These are phyloP conservation scores for Phaeoacremonium minimum DNA, from an alignment of 2,329 filamentous ascomycete species.

Conservation along the genomic window DNA sequence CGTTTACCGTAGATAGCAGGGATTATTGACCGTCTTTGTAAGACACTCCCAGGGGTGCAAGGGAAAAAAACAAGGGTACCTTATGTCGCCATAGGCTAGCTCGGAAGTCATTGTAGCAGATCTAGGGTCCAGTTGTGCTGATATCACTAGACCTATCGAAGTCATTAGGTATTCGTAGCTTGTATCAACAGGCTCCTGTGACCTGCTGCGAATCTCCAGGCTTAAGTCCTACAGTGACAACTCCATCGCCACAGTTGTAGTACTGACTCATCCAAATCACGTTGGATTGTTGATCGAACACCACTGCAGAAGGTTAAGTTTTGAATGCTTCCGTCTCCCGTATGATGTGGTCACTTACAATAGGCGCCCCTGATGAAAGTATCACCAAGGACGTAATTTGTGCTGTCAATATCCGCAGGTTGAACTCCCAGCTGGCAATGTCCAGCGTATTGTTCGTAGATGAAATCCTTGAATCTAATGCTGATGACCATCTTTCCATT, in stretches of 20 bases:
- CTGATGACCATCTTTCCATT: constrained; percentile 32
- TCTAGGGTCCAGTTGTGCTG: too few relatives aligned
- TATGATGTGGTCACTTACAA: constrained; percentile 16
- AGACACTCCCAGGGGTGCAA: too few relatives aligned
- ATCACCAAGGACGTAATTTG: constrained; percentile 29
- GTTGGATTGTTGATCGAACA: constrained; percentile 31
- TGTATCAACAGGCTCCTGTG: constrained; percentile 22
- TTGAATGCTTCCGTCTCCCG: not conserved
- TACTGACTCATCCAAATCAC: constrained; percentile 32
- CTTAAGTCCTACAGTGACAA: constrained; percentile 25
- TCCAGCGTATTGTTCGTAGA: constrained; percentile 24
- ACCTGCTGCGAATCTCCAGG: constrained; percentile 21
- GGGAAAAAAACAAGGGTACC: too few relatives aligned
- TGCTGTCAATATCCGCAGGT: constrained; percentile 21
- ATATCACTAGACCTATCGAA: too few relatives aligned
- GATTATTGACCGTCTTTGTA: too few relatives aligned
- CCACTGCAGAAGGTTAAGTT: constrained; percentile 19
- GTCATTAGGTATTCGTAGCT: not conserved
- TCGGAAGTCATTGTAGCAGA: too few relatives aligned
- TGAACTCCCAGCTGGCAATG: constrained; percentile 30
- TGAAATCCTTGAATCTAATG: constrained; percentile 39
- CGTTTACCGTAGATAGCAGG: too few relatives aligned
- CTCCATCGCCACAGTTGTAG: constrained; percentile 27
- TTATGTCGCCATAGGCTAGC: too few relatives aligned
- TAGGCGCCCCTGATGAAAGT: constrained; percentile 32